These are phyloP conservation scores for Geotrichum klebahnii DNA, from an alignment of 1,139 yeast genomes.

Conservation along the genomic window DNA sequence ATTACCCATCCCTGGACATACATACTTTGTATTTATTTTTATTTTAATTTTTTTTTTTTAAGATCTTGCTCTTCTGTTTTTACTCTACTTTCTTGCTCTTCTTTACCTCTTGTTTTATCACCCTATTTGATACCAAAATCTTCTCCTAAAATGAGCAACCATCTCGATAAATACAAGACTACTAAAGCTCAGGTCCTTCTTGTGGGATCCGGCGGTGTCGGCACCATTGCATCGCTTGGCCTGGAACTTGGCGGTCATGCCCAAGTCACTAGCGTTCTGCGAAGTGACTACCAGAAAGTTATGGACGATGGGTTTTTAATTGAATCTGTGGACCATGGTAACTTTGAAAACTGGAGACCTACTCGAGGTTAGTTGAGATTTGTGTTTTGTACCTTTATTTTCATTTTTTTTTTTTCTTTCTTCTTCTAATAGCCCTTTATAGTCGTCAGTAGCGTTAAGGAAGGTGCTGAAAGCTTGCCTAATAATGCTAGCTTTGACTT, in stretches of 20 bases:
- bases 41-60: neutral
- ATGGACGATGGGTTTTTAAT: slow-evolving; percentile 53
- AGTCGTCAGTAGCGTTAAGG: slow-evolving; percentile 41
- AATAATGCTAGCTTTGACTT: slow-evolving; percentile 61
- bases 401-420: neutral
- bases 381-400: neutral
- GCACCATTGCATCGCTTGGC: slow-evolving; percentile 62
- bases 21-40: neutral
- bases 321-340: slow-evolving; percentile 60
- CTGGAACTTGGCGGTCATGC: slow-evolving; percentile 48
- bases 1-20: neutral
- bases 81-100: neutral
- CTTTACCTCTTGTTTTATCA: too few species aligned
- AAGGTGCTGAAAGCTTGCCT: slow-evolving; percentile 40
- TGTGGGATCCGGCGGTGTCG: slow-evolving; percentile 75
- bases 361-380: slow-evolving; percentile 24
- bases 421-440: neutral
- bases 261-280: slow-evolving; percentile 56
- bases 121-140: too few species aligned
- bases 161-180: slow-evolving; percentile 4
- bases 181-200: slow-evolving; percentile 40
- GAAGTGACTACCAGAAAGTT: slow-evolving; percentile 62
- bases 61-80: neutral
- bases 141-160: slow-evolving; percentile 1
- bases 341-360: slow-evolving; percentile 53